A percentile compares a stretch with the other conserved stretches of the same genome.
phyloP scores from a whole-genome alignment of 2,329 filamentous ascomycete genomes.

The Trichoderma koningiopsis region DNA sequence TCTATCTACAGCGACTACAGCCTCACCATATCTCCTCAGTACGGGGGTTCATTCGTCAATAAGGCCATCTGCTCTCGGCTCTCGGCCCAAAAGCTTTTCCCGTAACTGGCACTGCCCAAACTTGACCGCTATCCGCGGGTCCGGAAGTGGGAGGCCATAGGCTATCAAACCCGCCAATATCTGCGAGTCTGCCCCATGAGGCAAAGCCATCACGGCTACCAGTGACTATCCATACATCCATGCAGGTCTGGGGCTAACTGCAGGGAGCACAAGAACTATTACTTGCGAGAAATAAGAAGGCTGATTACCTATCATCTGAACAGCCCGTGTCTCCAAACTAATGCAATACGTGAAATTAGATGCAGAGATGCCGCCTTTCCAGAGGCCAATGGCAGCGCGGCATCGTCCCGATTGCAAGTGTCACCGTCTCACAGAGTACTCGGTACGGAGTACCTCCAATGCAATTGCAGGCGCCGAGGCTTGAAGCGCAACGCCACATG shows the following conservation, averaged over 20 bases:
- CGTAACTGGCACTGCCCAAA: background rate
- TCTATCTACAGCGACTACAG: background rate
- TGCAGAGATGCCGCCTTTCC: background rate
- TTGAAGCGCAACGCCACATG: background rate
- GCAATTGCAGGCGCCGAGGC: background rate
- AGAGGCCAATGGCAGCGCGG: background rate
- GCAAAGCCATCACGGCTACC: background rate
- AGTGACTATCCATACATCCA: background rate
- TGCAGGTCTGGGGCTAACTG: background rate
- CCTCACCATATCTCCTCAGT: background rate
- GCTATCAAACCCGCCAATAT: background rate
- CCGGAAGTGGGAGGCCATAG: background rate
- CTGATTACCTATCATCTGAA: background rate
- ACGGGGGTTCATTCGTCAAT: background rate
- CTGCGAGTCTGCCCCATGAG: background rate
- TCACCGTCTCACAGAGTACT: background rate
- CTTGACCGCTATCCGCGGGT: background rate
- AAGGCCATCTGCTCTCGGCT: background rate
- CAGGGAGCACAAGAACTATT: background rate
- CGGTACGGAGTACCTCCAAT: background rate
- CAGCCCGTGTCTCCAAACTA: background rate
- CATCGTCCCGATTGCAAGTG: background rate
- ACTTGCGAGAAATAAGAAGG: background rate
- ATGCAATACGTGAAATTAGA: constrained; percentile 1
- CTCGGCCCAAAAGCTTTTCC: background rate